Evolutionary conservation across 2,329 filamentous ascomycete genomes (phyloP), one percentile per base, ranked within the genome.

Genomic region (Parastagonospora avenae): DNA sequence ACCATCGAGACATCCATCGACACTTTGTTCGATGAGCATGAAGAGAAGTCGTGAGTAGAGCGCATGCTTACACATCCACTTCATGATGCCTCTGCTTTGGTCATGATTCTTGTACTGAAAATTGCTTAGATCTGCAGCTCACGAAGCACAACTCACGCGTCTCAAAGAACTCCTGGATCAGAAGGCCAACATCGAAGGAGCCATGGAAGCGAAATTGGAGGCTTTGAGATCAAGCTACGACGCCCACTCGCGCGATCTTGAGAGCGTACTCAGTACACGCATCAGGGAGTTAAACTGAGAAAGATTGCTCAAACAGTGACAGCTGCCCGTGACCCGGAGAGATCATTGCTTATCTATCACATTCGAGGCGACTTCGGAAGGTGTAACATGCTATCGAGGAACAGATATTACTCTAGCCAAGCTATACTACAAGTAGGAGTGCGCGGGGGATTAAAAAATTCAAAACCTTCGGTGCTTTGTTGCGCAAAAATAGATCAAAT

Each of bases 21-120:
- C 32, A 49, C 45, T 0, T 30, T 66, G 5, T 71, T 72, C 39
- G 59, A 63, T 12, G 42, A 61, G 2, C 62, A 69, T 29, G 62
- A 68, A 41, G 47, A 51, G 19, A 42, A 67, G 47, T 48, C 59
- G 71, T 74, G 60, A 66, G 66, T 61, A 7, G 35, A 33, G 31
- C 15, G 44, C 9, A 35, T 12, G 30, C 8, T 8, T 10, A 32
- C 30, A 40, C 14, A 5, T 24, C 4, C 16, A n/a, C 24, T 28
- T n/a, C 24, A 7, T 38, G 24, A 28, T 24, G 27, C 27, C 8
- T 24, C 16, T 16, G 4, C 9, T 9, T 8, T 8, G 16, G 8
- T 28, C 16, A 9, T n/a, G 5, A 28, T 14, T 11, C 8, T 24
- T 14, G 16, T 14, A 4, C 4, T n/a, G 52, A 46, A 53, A 38